A percentile compares a stretch with the other conserved stretches of the same genome.
Conservation (phyloP, 305 asterid genomes). For the Solanum hybrid region DNA sequence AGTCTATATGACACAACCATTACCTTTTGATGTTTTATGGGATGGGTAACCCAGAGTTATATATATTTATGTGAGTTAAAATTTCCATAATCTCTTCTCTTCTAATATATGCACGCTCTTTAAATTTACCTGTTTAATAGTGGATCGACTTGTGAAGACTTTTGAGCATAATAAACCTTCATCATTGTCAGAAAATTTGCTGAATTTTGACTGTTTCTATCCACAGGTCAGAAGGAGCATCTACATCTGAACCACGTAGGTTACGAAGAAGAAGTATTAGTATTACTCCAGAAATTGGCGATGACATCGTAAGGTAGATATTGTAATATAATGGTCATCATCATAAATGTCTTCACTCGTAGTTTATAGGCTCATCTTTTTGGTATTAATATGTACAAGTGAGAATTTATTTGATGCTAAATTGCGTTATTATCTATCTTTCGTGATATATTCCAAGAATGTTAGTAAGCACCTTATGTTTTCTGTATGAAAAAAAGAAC, state of each 20-base stretch:
- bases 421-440: neutral
- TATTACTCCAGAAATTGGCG: constrained; percentile 97
- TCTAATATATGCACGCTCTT: neutral
- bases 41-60: neutral
- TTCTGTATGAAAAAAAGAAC: neutral
- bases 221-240: constrained; percentile 86
- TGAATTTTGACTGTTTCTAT: constrained; percentile 2
- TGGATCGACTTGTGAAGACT: neutral
- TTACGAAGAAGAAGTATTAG: constrained; percentile 93
- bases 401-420: neutral
- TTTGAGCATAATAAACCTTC: neutral
- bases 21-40: neutral
- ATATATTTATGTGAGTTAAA: neutral
- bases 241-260: constrained; percentile 68
- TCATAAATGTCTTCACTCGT: neutral
- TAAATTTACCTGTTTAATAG: neutral
- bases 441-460: neutral
- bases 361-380: neutral
- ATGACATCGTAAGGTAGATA: constrained; percentile 92
- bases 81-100: neutral
- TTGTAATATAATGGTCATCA: neutral
- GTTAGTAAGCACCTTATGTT: neutral
- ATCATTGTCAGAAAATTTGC: neutral
- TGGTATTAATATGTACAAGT: neutral
- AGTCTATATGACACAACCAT: neutral